Conservation (phyloP, 306 rosid species). For the Vigna angularis region DNA sequence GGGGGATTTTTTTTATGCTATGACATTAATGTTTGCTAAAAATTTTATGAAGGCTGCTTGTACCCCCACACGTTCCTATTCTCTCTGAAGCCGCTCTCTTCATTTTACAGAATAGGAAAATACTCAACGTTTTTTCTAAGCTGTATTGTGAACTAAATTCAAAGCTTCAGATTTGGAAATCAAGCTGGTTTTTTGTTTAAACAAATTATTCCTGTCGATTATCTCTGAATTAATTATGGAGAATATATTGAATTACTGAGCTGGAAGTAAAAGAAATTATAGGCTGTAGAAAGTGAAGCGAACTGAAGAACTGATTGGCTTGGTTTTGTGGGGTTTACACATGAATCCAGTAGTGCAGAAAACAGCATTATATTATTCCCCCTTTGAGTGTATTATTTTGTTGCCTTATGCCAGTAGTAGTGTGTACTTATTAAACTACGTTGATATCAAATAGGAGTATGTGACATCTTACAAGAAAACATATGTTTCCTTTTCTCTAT, state of each 20-base stretch:
- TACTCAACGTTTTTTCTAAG: background rate
- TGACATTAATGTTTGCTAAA: slow-evolving; percentile 30
- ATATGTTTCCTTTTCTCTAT: background rate
- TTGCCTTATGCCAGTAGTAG: slow-evolving; percentile 8
- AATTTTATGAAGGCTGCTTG: background rate
- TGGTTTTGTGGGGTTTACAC: slow-evolving; percentile 17
- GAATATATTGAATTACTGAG: slow-evolving; percentile 9
- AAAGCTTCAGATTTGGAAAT: slow-evolving; percentile 5
- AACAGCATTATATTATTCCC: slow-evolving; percentile 24
- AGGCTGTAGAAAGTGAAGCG: slow-evolving; percentile 13
- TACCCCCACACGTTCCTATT: background rate
- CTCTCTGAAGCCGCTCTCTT: background rate
- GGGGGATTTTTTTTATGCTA: slow-evolving; percentile 19
- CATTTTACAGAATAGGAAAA: slow-evolving; percentile 26
- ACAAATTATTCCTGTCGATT: slow-evolving; percentile 24
- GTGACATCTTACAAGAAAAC: background rate
- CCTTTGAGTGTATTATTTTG: slow-evolving; percentile 7
- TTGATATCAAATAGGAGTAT: background rate
- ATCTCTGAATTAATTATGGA: slow-evolving; percentile 2
- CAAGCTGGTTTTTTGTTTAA: background rate
- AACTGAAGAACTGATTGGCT: slow-evolving; percentile 24
- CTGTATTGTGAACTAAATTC: slow-evolving; percentile 17
- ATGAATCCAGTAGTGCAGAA: background rate
- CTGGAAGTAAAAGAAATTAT: slow-evolving; percentile 26
- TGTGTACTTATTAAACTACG: slow-evolving; percentile 22